These are phyloP conservation scores for Maudiozyma saulgeensis DNA, from an alignment of 805 yeast genomes.

Conservation along the genomic window DNA sequence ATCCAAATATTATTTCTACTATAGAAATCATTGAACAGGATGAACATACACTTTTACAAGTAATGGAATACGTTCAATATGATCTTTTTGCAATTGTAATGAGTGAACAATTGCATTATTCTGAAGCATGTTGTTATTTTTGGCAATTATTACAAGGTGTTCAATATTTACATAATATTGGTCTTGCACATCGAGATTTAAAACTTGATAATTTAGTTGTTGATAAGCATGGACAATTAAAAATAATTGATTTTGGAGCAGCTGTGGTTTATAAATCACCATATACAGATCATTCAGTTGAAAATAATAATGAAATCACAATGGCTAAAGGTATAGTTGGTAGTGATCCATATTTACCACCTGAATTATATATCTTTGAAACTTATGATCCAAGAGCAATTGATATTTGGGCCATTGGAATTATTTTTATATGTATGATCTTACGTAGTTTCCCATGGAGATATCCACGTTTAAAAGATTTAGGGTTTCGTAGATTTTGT, in stretches of 20 bases:
- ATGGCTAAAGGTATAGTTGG: slow-evolving; percentile 59
- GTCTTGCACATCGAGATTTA: slow-evolving; percentile 84
- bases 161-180: slow-evolving; percentile 70
- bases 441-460: slow-evolving; percentile 89
- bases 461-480: slow-evolving; percentile 70
- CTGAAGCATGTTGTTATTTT: slow-evolving; percentile 80
- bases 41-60: slow-evolving; percentile 60
- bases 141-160: slow-evolving; percentile 77
- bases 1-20: slow-evolving; percentile 82
- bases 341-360: slow-evolving; percentile 83
- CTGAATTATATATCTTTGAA: slow-evolving; percentile 75
- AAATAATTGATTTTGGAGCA: slow-evolving; percentile 87
- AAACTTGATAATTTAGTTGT: slow-evolving; percentile 90
- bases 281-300: slow-evolving; percentile 27
- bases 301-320: slow-evolving; percentile 30
- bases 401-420: slow-evolving; percentile 87
- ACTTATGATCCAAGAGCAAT: slow-evolving; percentile 86
- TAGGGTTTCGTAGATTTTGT: slow-evolving; percentile 71
- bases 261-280: slow-evolving; percentile 90
- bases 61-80: slow-evolving; percentile 88
- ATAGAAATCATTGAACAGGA: slow-evolving; percentile 55
- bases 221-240: slow-evolving; percentile 71
- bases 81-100: slow-evolving; percentile 90
- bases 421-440: slow-evolving; percentile 84
- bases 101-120: slow-evolving; percentile 75